These are phyloP conservation scores for Thalassia testudinum DNA, from an alignment of 116 monocot species.

Conservation along the genomic window DNA sequence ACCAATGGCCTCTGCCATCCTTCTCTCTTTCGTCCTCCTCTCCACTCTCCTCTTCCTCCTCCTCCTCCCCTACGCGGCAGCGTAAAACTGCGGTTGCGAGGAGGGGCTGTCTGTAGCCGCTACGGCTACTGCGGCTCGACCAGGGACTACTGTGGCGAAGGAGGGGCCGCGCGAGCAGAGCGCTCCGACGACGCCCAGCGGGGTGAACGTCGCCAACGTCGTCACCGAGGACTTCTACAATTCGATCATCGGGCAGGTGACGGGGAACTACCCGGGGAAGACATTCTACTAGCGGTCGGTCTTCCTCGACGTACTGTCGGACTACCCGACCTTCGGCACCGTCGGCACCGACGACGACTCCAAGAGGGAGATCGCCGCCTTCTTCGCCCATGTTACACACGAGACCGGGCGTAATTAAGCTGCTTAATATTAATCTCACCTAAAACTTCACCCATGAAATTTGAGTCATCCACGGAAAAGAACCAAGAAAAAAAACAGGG, in stretches of 20 bases:
- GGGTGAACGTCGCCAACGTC: slow-evolving; percentile 23
- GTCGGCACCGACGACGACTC: too few species aligned
- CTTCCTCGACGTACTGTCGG: too few species aligned
- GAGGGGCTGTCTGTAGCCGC: slow-evolving; percentile 22
- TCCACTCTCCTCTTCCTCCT: too few species aligned
- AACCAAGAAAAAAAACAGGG: too few species aligned
- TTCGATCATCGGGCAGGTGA: slow-evolving; percentile 24
- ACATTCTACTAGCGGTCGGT: slow-evolving; percentile 30
- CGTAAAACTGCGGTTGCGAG: slow-evolving; percentile 36
- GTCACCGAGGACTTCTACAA: slow-evolving; percentile 46
- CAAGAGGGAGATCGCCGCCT: slow-evolving; percentile 61
- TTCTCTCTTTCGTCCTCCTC: too few species aligned
- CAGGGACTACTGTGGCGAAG: slow-evolving; percentile 28
- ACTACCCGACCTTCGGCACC: too few species aligned
- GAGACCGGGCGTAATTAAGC: neutral
- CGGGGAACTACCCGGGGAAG: slow-evolving; percentile 21
- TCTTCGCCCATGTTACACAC: slow-evolving; percentile 48
- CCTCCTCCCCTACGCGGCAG: too few species aligned
- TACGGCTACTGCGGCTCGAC: slow-evolving; percentile 31
- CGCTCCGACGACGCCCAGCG: too few species aligned
- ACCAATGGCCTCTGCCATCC: too few species aligned
- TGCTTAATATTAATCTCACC: too few species aligned
- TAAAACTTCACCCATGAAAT: too few species aligned
- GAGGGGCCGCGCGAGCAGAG: slow-evolving; percentile 21
- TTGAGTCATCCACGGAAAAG: too few species aligned